A percentile compares a stretch with the other conserved stretches of the same genome.
Conservation (phyloP, 441 rosid genomes). For the Gossypium gossypioides region DNA sequence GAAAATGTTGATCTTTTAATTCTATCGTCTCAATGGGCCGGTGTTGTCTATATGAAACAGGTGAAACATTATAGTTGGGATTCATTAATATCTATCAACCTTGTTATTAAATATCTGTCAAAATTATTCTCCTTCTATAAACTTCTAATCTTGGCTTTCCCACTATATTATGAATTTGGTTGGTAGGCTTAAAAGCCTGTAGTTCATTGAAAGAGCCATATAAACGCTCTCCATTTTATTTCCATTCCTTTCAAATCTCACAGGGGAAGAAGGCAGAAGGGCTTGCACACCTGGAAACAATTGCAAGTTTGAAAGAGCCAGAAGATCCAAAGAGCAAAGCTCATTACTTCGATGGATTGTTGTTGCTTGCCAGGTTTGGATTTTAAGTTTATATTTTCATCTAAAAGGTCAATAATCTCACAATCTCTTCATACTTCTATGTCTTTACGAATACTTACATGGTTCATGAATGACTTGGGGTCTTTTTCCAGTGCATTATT, state of each 20-base stretch:
- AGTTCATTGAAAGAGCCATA: not conserved
- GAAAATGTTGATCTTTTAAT: slow-evolving; percentile 54
- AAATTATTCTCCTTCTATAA: not conserved
- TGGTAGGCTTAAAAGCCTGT: not conserved
- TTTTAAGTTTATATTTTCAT: not conserved
- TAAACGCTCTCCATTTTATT: not conserved
- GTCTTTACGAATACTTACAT: not conserved
- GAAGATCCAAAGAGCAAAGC: slow-evolving; percentile 60
- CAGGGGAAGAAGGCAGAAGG: slow-evolving; percentile 70
- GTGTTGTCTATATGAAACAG: slow-evolving; percentile 55
- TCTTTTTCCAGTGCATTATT: slow-evolving; percentile 40
- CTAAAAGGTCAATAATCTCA: not conserved
- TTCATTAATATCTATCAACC: not conserved
- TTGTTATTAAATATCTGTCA: not conserved
- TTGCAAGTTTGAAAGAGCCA: slow-evolving; percentile 57
- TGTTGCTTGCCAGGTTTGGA: slow-evolving; percentile 58
- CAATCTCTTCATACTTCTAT: not conserved
- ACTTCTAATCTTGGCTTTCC: not conserved
- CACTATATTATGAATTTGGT: not conserved
- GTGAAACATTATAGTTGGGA: slow-evolving; percentile 19
- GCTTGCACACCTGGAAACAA: slow-evolving; percentile 59
- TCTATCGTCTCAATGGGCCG: slow-evolving; percentile 75
- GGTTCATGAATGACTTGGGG: not conserved
- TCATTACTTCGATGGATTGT: slow-evolving; percentile 59
- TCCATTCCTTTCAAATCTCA: not conserved